Conservation (phyloP, 2,329 filamentous ascomycete species). For the Exophiala viscosa region DNA sequence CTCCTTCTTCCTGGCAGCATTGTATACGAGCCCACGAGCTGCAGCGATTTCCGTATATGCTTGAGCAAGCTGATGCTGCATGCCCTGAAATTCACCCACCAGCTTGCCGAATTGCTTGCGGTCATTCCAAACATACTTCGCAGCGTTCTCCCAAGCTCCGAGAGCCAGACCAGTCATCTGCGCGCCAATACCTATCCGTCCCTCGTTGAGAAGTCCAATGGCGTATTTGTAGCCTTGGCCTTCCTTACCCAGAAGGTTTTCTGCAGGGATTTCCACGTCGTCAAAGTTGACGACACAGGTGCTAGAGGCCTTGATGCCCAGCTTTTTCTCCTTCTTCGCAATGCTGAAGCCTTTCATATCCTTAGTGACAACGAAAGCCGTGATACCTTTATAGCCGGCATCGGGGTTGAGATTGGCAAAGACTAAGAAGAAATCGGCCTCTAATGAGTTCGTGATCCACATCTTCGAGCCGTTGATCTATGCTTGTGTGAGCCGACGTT, state of each 20-base stretch:
- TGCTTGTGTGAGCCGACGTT: conserved; percentile 2
- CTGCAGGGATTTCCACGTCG: conserved; percentile 84
- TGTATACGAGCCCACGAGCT: conserved; percentile 88
- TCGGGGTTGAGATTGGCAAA: conserved; percentile 92
- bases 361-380: conserved; percentile 93
- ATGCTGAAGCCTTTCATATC: conserved; percentile 83
- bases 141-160: conserved; percentile 92
- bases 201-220: conserved; percentile 90
- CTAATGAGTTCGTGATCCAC: conserved; percentile 99
- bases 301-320: conserved; percentile 91
- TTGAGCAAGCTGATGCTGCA: conserved; percentile 98
- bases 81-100: conserved; percentile 95
- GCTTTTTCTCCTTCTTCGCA: conserved; percentile 99
- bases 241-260: conserved; percentile 80
- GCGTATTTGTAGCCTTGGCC: conserved; percentile 98
- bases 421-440: conserved; percentile 93
- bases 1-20: conserved; percentile 96
- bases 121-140: conserved; percentile 95
- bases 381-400: conserved; percentile 95
- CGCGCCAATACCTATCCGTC: conserved; percentile 93
- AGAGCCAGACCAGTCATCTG: conserved; percentile 98
- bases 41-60: conserved; percentile 91
- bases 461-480: conserved; percentile 91
- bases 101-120: conserved; percentile 92
- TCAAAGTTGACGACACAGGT: conserved; percentile 98